Percentiles rank a stretch among this genome's conserved stretches.
phyloP scores from a whole-genome alignment of 176 grass and related monocot species.

The Tuctoria greenei region DNA sequence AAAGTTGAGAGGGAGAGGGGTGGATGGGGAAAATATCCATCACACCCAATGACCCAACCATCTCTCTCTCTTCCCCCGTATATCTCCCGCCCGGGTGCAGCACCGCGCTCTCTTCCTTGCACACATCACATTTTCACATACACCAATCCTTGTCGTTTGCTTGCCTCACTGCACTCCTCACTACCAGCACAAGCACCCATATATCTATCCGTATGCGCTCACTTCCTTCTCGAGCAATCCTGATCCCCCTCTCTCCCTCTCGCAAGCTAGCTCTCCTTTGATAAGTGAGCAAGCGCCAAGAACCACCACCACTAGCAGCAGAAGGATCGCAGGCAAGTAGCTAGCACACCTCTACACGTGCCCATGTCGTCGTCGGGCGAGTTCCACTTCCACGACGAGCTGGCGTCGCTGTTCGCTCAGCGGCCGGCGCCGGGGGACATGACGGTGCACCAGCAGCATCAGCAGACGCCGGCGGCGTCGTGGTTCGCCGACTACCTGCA shows the following conservation, averaged over 20 bases:
- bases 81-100: neutral
- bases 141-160: neutral
- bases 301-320: neutral
- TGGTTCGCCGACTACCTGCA: conserved; percentile 37
- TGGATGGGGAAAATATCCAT: neutral
- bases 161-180: neutral
- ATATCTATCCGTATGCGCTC: neutral
- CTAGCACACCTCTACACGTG: neutral
- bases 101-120: neutral
- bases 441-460: neutral
- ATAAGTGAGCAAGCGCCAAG: conserved; percentile 35
- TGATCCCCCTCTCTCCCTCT: neutral
- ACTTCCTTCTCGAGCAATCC: conserved; percentile 31
- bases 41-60: conserved; percentile 31
- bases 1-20: conserved; percentile 15
- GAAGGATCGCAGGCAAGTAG: neutral
- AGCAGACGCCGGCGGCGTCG: neutral
- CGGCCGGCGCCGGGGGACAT: conserved; percentile 8
- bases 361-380: conserved; percentile 53
- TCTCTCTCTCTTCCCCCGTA: conserved; percentile 13
- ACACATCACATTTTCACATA: neutral
- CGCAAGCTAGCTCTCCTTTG: neutral
- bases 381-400: conserved; percentile 64
- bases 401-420: conserved; percentile 59
- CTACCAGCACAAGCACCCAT: neutral